Evolutionary conservation across 257 asterid genomes (phyloP), one percentile per base, ranked within the genome.

Genomic region (Rhazya stricta): DNA sequence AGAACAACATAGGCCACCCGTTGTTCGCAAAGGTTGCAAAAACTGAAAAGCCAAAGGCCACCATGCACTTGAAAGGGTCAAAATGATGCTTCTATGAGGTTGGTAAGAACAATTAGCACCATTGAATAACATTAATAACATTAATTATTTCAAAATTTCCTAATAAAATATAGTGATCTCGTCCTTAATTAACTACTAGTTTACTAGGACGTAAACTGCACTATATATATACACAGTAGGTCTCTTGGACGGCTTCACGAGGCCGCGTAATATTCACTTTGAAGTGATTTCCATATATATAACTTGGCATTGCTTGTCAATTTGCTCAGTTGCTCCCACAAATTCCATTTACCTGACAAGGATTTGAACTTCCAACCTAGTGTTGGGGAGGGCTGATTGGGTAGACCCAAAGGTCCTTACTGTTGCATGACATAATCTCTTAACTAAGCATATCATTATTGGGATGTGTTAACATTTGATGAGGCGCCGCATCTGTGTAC

Each of bases 1-100:
- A 48, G 30, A 70, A 30, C 1, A 37, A 34, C 7, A 13, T 42
- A 68, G 50, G 66, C 65, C 50, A 51, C 12, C 34, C 75, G 9
- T 53, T 71, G 50, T 53, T 50, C 30, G 65, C 75, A 71, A 54
- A 45, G 58, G 58, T 43, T 67, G 72, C 57, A 43, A 68, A 30
- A 30, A 50, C 45, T 48, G 48, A 71, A 50, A 71, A 56, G 74
- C 63, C 74, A 71, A 50, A 56, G 62, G 74, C 41, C 74, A 29
- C 29, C 6, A n/a, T n/a, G n/a, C n/a, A 16, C 10, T 61, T 30
- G n/a, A 30, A 29, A 61, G 67, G 67, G 67, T 30, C 67, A 61
- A 6, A 61, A 12, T 61, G 10, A 15, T 29, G 67, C 67, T 61
- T 30, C 23, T 30, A 37, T 6, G 41, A 48, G 2, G 21, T 43